Base-by-base conservation (phyloP, 176 grass and related monocot genomes). In the Saccharum spontaneum region DNA sequence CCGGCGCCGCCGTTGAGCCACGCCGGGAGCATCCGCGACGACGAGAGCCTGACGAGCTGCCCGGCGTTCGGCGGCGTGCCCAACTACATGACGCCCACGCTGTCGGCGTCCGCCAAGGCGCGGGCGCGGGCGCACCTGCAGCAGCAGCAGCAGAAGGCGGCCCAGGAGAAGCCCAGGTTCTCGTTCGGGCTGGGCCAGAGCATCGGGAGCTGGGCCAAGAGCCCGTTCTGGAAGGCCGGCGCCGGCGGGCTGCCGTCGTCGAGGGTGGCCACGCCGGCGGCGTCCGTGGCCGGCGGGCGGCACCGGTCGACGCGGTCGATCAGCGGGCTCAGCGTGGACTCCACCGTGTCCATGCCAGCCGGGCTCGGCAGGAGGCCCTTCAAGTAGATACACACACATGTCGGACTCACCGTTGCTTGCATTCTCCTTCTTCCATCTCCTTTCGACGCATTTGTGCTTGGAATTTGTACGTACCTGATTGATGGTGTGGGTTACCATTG, bases 11-110 rank as follows among this genome's bases (percentile, higher is more conserved):
- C 62, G 69, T 74, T 61, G 73, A 73, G 54, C 76, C 70, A 24
- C 77, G 67, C 8, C 28, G 34, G 67, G 36, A 81, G 75, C 81
- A 75, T 90, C 48, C 79, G 88, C 40, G 97, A 99, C 86, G 93
- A 94, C 83, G 90, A 95, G 55, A 99, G 97, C 84, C 97, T 99
- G 69, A 92, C 97, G 30, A 96, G 93, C 84, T 99, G 90, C 72
- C 93, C 86, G 66, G 71, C 90, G 28, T 94, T 92, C 88, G 82
- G 75, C 15, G 80, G 73, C 4, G 86, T 91, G 70, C 97, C 97
- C 15, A 99, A 94, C 87, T 99, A 99, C 91, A 99, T 99, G 97
- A 84, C 94, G 13, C 97, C 93, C 3, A 99, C 97, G 2, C 12
- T 91, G 61, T 96, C 97, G 34, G 97, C 97, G 18, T 94, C 89